Conservation (phyloP, 2,329 filamentous ascomycete species). For the Phyllosticta citrichinensis region DNA sequence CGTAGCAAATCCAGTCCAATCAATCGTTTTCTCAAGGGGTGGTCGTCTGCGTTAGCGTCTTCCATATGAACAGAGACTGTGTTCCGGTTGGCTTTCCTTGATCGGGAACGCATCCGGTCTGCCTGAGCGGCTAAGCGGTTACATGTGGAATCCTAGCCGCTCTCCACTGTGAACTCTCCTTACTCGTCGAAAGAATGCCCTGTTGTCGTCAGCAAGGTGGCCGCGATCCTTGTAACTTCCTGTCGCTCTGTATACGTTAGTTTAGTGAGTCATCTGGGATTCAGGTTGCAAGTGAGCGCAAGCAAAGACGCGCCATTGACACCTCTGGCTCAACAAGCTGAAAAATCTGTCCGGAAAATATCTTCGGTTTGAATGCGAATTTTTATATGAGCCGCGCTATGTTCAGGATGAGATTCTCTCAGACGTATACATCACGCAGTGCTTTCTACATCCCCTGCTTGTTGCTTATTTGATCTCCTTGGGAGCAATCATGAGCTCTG, state of each 20-base stretch:
- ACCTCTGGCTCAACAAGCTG: neutral
- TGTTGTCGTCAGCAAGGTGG: too few relatives aligned
- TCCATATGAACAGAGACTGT: too few relatives aligned
- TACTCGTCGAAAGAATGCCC: too few relatives aligned
- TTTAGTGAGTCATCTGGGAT: too few relatives aligned
- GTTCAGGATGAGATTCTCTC: neutral
- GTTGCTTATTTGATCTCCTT: slow-evolving; percentile 49
- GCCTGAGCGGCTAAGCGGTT: neutral
- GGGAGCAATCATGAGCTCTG: slow-evolving; percentile 90
- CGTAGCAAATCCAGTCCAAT: neutral
- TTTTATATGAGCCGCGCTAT: neutral
- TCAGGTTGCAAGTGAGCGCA: too few relatives aligned
- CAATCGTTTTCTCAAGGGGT: neutral
- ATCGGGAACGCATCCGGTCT: neutral
- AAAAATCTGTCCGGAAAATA: neutral
- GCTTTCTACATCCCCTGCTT: neutral
- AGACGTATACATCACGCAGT: neutral
- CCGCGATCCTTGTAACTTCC: too few relatives aligned
- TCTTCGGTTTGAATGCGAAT: neutral
- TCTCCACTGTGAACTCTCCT: too few relatives aligned
- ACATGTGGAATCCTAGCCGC: too few relatives aligned
- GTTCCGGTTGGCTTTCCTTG: neutral
- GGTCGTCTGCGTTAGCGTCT: neutral
- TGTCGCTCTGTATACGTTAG: too few relatives aligned
- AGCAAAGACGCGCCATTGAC: too few relatives aligned